These are phyloP conservation scores for Elaphomyces granulatus DNA, from an alignment of 495 filamentous ascomycete species.

Conservation along the genomic window DNA sequence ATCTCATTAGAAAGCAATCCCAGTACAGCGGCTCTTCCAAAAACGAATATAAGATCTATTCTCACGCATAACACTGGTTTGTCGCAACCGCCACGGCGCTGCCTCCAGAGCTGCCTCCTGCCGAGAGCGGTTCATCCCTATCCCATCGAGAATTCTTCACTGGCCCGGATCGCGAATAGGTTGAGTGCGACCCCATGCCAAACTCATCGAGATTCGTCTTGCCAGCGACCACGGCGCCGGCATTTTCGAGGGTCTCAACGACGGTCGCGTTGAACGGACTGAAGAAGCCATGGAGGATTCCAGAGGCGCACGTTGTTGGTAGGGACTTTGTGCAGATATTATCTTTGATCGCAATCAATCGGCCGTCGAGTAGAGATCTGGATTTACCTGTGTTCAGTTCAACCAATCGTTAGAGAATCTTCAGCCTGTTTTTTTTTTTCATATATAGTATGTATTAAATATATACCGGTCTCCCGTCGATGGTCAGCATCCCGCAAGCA, in stretches of 20 bases:
- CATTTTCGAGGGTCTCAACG: slow-evolving; percentile 45
- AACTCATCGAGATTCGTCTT: slow-evolving; percentile 97
- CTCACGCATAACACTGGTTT: slow-evolving; percentile 51
- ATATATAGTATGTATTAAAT: neutral
- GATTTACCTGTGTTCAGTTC: slow-evolving; percentile 14
- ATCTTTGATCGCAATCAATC: slow-evolving; percentile 70
- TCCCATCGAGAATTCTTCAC: slow-evolving; percentile 35
- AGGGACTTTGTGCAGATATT: slow-evolving; percentile 64
- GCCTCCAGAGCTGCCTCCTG: slow-evolving; percentile 87
- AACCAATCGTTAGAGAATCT: too few relatives aligned
- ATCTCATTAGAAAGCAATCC: slow-evolving; percentile 1
- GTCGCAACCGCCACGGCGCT: slow-evolving; percentile 76
- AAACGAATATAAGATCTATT: slow-evolving; percentile 3
- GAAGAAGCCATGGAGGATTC: slow-evolving; percentile 49
- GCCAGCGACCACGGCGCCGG: slow-evolving; percentile 51
- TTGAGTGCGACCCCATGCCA: slow-evolving; percentile 91
- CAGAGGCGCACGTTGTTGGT: slow-evolving; percentile 70
- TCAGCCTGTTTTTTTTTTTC: neutral
- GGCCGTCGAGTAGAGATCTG: slow-evolving; percentile 32
- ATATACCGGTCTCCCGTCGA: slow-evolving; percentile 24
- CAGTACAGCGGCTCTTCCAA: neutral
- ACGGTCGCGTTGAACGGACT: slow-evolving; percentile 82
- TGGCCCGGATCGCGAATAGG: slow-evolving; percentile 54
- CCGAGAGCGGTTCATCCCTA: slow-evolving; percentile 37
- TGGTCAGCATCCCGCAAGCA: slow-evolving; percentile 26